Base-by-base conservation (phyloP, 139 green algal genomes). In the Eudorina sp. region DNA sequence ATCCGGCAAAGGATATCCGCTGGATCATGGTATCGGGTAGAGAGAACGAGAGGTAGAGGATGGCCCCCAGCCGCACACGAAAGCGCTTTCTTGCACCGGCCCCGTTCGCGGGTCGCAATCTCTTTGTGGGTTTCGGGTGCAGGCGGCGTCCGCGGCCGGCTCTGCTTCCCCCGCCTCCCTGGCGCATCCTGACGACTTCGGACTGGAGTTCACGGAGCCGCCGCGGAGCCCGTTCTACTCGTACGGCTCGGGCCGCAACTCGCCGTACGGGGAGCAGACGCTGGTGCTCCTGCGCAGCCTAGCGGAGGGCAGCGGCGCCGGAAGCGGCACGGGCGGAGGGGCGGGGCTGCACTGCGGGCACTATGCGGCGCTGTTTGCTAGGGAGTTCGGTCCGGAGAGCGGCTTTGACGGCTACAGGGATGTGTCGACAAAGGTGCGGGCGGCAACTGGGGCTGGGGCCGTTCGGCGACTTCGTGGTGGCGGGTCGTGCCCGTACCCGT, bases 201-300 rank as follows among this genome's bases (percentile, higher is more conserved):
- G 90, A 0, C 90, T 95, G 41, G 93, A 96, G 82, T 96, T 95
- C 68, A 73, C 86, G 23, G 82, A 95, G 21, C 93, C 93, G 0
- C 91, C 92, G 0, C 89, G 90, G 45, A 89, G 75, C 77, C 92
- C 92, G 48, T 96, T 95, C 68, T 93, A 94, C 40, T 43, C 68
- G 3, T 96, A 96, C 76, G 46, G 55, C 1, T 48, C 62, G 4
- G 93, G 93, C 36, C 68, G 89, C 25, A 89, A 90, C 85, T 93
- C 89, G 89, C 93, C 93, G 0, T 95, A 95, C 77, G 92, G 92
- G 0, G 93, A 96, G 82, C 90, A 94, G 86, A 91, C 91, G 41
- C 77, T 89, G 2, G 87, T 90, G 80, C 87, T 94, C 51, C 84
- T 95, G 53, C 78, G 53, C 38, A 90, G 82, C 62, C 64, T 95